Evolutionary conservation across 1,284 basidiomycete species (phyloP), one percentile per base, ranked within the genome.

Genomic region (Termitomyces sp.): DNA sequence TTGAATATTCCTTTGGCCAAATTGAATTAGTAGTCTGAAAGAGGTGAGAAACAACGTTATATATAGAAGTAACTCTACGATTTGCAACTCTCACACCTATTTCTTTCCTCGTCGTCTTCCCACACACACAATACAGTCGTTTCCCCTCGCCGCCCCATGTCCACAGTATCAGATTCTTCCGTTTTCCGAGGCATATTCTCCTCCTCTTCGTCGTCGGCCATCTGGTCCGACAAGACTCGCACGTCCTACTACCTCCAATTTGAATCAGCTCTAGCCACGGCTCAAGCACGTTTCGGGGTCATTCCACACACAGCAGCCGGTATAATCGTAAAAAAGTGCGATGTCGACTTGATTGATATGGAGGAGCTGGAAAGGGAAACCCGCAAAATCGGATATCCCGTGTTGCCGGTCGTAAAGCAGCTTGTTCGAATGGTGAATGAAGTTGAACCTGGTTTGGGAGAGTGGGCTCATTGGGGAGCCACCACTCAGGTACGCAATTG

Each of bases 401-500:
- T 75, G 3, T 52, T 76, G 31, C 72, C 72, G 31, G 53, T 76
- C 14, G 72, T 75, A 11, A 72, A 70, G 51, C 72, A 73, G 48
- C 62, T 77, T 30, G 74, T 75, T 2, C 64, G 60, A 13, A 53
- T 61, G 40, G 72, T 70, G 13, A 74, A 74, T 49, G 46, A 55
- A 33, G 62, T 62, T 2, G 57, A 66, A 43, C 63, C 63, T 37
- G 68, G 72, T 21, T 55, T 72, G 3, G 74, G 74, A 41, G 75
- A 75, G 57, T 75, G 74, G 71, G 64, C 64, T 19, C 74, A 76
- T 57, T 76, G 72, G 60, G 75, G 74, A 38, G 71, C 72, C 10
- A 76, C 74, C 5, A 76, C 75, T 9, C 75, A 76, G 67, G 74
- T 74, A 49, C 46, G 59, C 52, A 19, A 16, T 40, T 35, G 28